Evolutionary conservation across 148 eudicot species (phyloP).

Genomic region (Persicaria tinctoria): DNA sequence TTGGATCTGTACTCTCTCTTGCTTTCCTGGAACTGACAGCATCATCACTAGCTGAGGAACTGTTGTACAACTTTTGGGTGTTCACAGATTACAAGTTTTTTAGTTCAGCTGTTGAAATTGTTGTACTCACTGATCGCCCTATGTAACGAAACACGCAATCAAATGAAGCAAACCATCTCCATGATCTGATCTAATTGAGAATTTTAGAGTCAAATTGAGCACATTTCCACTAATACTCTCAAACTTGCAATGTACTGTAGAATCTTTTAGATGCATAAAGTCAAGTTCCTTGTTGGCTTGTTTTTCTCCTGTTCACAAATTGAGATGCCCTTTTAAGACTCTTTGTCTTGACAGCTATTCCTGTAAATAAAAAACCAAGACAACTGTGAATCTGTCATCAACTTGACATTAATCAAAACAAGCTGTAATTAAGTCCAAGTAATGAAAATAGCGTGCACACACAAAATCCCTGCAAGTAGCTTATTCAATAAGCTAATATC

Average conservation of each 20-base stretch:
- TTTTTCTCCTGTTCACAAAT: neutral
- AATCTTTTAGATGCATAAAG: neutral
- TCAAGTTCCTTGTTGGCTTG: neutral
- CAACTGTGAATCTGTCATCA: neutral
- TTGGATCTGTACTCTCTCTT: neutral
- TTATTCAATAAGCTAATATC: neutral
- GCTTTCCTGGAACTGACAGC: neutral
- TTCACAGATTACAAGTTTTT: neutral
- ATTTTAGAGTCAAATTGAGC: neutral
- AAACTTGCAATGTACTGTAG: neutral
- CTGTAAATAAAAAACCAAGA: neutral
- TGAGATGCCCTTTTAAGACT: neutral
- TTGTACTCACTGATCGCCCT: no score
- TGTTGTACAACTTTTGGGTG: neutral
- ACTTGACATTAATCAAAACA: neutral
- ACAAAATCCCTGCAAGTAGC: neutral
- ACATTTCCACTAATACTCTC: no score
- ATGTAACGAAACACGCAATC: no score
- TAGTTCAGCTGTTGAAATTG: no score
- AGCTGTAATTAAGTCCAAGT: neutral
- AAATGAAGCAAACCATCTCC: no score
- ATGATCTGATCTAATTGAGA: neutral
- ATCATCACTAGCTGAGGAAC: neutral
- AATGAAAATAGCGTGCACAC: neutral
- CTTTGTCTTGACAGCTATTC: slow-evolving; percentile 1